Evolutionary conservation across 163 green algal species (phyloP).

Genomic region (Scenedesmus sp.): DNA sequence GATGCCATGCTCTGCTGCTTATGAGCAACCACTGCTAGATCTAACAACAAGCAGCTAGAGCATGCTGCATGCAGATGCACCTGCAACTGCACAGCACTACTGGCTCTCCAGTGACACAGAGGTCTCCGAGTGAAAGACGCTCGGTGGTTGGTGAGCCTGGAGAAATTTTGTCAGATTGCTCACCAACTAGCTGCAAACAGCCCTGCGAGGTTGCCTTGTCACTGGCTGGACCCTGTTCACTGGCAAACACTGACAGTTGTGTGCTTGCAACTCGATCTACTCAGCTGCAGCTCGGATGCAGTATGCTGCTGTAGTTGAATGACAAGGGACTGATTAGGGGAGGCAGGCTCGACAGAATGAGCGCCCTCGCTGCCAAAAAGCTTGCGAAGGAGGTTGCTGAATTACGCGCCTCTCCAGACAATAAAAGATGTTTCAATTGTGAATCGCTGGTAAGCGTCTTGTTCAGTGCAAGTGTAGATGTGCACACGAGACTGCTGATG

Average conservation of each 20-base stretch:
- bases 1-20: neutral
- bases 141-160: neutral
- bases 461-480: neutral
- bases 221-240: neutral
- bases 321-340: neutral
- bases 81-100: neutral
- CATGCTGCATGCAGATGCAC: neutral
- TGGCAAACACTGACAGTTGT: neutral
- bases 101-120: neutral
- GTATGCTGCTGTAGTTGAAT: neutral
- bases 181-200: neutral
- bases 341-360: neutral
- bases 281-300: neutral
- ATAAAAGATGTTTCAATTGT: constrained; percentile 73
- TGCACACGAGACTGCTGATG: constrained; percentile 1
- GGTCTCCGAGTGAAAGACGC: neutral
- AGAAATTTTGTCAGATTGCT: neutral
- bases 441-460: constrained; percentile 64
- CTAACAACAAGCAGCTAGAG: neutral
- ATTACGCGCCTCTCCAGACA: constrained; percentile 57
- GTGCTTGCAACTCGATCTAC: neutral
- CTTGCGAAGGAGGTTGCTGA: constrained; percentile 51
- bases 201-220: neutral
- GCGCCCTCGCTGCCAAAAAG: constrained; percentile 22
- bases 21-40: neutral